A percentile compares a stretch with the other conserved stretches of the same genome.
These are phyloP conservation scores for Pythium oligandrum DNA, from an alignment of 352 stramenopile genomes.

Conservation along the genomic window DNA sequence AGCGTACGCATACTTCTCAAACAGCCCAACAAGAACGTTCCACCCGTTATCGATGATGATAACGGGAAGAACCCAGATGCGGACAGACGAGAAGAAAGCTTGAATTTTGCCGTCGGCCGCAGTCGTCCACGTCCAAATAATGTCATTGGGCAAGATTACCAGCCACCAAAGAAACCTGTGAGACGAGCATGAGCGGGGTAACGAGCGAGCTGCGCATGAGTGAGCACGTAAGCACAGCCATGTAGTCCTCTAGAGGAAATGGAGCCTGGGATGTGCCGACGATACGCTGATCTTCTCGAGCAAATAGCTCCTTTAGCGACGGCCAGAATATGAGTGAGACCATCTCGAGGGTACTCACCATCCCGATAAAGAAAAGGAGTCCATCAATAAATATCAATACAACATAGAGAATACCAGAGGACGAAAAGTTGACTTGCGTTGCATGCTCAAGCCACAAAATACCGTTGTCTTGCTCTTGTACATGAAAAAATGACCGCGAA, in stretches of 20 bases:
- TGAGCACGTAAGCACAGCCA: constrained; percentile 12
- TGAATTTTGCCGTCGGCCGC: constrained; percentile 7
- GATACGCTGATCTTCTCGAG: no score
- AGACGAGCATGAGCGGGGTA: constrained; percentile 7
- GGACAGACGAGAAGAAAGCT: constrained; percentile 8
- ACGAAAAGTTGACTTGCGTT: constrained; percentile 19
- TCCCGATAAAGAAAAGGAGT: constrained; percentile 7
- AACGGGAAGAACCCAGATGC: constrained; percentile 8
- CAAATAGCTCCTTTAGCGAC: not conserved
- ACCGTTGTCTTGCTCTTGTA: not conserved
- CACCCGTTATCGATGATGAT: constrained; percentile 6
- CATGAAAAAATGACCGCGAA: constrained; percentile 1
- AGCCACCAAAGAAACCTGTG: constrained; percentile 15
- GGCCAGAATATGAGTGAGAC: constrained; percentile 9
- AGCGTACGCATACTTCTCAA: constrained; percentile 3
- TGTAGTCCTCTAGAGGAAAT: constrained; percentile 9
- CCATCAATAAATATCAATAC: constrained; percentile 10
- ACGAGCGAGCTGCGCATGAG: constrained; percentile 10
- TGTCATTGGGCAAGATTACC: constrained; percentile 12
- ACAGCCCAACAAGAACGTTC: constrained; percentile 1
- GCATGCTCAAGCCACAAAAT: not conserved
- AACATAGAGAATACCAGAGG: constrained; percentile 11
- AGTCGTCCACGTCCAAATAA: constrained; percentile 9
- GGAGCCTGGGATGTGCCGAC: not conserved
- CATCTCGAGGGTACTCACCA: constrained; percentile 15